Evolutionary conservation across 108 stramenopile genomes (phyloP), one percentile per base, ranked within the genome.

Genomic region (Ochromonas danica): DNA sequence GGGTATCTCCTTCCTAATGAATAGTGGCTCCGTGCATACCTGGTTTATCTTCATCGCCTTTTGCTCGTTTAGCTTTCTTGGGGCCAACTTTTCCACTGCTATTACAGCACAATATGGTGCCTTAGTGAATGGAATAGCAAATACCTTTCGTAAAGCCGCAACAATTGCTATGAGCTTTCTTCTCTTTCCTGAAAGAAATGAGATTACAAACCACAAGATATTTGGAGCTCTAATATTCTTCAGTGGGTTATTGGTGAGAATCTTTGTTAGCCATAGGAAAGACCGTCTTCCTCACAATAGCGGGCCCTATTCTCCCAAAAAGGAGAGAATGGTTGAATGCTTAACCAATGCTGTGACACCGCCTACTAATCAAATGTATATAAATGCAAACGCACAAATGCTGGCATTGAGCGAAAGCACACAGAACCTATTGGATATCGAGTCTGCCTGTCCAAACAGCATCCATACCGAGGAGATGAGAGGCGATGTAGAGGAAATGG

Each of bases 31-130:
- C 10, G 38, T 33, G 3, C 35, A 57, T 36, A 45, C 51, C 14
- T 67, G 63, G 63, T 31, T 6, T 28, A 42, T 75, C 30, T 75
- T 75, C 51, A 27, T 75, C 31, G 43, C 45, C 40, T 75, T 75
- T 75, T 42, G 40, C 6, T 41, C 45, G 14, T 45, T 75, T 41
- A 33, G 72, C 30, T 75, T 75, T 41, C 38, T 27, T 45, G 72
- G 72, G 6, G 51, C 51, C 30, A 57, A 45, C 40, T 75, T 45
- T 36, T 45, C 51, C 28, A 60, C 72, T 6, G 72, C 72, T 6
- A n/a, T 75, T 27, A 75, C 72, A 41, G 17, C 43, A 36, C 43
- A 75, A 10, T 75, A 57, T 75, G 72, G 72, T 36, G 72, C 72
- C 17, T 41, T 75, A 41, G 31, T 60, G 14, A 57, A 45, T 75